A percentile compares a stretch with the other conserved stretches of the same genome.
phyloP scores from a whole-genome alignment of 169 alveolate genomes.

The Cryptosporidium xiaoi region DNA sequence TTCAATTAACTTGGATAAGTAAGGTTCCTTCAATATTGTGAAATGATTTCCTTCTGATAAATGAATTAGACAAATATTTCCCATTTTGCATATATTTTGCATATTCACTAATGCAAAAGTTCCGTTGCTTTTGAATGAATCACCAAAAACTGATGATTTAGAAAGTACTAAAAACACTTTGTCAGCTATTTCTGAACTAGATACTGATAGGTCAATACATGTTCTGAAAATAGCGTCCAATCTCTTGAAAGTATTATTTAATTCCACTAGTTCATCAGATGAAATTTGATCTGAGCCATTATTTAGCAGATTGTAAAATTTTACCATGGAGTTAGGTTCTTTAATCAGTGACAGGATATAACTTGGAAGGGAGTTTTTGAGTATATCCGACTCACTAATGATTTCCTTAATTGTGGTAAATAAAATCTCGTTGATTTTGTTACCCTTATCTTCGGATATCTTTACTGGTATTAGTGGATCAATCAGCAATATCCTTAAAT shows the following conservation, averaged over 20 bases:
- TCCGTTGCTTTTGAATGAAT: conserved; percentile 10
- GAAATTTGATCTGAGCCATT: not conserved
- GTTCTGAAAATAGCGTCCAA: conserved; percentile 5
- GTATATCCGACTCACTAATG: not conserved
- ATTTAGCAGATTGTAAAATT: not conserved
- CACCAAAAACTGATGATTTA: conserved; percentile 33
- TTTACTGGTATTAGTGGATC: conserved; percentile 45
- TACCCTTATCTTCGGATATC: not conserved
- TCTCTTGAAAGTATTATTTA: conserved; percentile 11
- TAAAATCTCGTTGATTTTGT: conserved; percentile 35
- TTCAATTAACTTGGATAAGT: conserved; percentile 11
- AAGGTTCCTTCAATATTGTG: conserved; percentile 10
- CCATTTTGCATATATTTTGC: conserved; percentile 36
- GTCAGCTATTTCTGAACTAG: not conserved
- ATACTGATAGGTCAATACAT: conserved; percentile 1
- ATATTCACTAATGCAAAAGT: conserved; percentile 39
- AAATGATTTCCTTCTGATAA: conserved; percentile 53
- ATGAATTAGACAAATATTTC: conserved; percentile 11
- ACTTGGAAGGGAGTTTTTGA: conserved; percentile 7
- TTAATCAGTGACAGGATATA: not conserved
- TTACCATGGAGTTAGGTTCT: conserved; percentile 7
- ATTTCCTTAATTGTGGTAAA: conserved; percentile 28
- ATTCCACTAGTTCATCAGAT: conserved; percentile 10
- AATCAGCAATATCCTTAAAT: conserved; percentile 1
- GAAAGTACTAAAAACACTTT: conserved; percentile 31